Evolutionary conservation across 495 filamentous ascomycete species (phyloP), one percentile per base, ranked within the genome.

Genomic region (Penicillium cinerascens): DNA sequence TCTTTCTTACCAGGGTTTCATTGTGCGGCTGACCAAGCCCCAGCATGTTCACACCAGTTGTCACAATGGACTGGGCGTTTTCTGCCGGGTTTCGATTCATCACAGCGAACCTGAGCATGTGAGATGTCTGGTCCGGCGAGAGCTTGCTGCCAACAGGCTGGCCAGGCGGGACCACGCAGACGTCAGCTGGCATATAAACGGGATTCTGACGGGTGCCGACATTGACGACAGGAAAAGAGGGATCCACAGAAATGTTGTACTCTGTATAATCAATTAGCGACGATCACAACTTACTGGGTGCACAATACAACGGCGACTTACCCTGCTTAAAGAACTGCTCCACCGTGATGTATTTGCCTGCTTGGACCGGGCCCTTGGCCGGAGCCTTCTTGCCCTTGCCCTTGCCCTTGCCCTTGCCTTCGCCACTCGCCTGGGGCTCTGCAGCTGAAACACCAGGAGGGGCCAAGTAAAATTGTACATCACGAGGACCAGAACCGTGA

Each of bases 91-190:
- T 66, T 11, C 87, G 79, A 9, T 54, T 57, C 35, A 40, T 59
- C 29, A 85, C 87, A 1, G 90, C 84, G 62, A 91, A 88, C 2
- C 59, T 61, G 18, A 89, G 77, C 86, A 92, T 92, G 0, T 65
- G 44, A 0, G 73, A 64, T 0, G 83, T 86, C 57, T 90, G 87
- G 2, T 70, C 63, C 0, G 74, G 66, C 13, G 59, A 65, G 20
- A 90, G 74, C 63, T 83, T 82, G 1, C 70, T 59, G 50, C 74
- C 73, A 13, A 84, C 64, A 9, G 79, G 57, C 61, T 96, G 89
- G 0, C 89, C 89, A 7, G 82, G 78, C 4, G 84, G 55, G 7
- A 95, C 78, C 2, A 59, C 59, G 58, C 85, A 84, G 6, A 85
- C 67, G 55, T 95, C 87, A 1, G 82, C 76, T 0, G 89, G 83